A percentile compares a stretch with the other conserved stretches of the same genome.
phyloP scores from a whole-genome alignment of 345 rosid genomes.

The Punica granatum region DNA sequence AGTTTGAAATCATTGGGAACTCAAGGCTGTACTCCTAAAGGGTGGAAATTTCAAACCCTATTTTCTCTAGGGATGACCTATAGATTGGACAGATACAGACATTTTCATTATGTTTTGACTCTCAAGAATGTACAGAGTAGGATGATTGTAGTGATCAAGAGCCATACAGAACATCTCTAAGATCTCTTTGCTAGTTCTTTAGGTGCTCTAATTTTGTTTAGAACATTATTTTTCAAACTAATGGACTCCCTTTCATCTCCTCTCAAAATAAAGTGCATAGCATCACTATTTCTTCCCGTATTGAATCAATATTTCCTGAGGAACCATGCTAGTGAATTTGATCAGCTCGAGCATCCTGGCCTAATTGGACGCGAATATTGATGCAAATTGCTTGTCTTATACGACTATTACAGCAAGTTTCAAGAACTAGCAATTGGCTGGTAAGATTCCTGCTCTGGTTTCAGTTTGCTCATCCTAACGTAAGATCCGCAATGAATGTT shows the following conservation, averaged over 20 bases:
- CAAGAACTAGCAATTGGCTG: neutral
- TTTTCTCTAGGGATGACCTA: neutral
- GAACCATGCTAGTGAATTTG: neutral
- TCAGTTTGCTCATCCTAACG: neutral
- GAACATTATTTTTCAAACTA: neutral
- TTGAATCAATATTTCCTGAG: neutral
- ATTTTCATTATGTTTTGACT: neutral
- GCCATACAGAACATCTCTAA: neutral
- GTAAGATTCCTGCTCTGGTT: neutral
- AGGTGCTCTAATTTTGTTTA: conserved; percentile 6
- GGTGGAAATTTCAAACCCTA: neutral
- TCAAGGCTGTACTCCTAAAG: conserved; percentile 3
- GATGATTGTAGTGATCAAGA: neutral
- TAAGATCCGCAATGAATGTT: neutral
- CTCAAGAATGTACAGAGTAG: conserved; percentile 6
- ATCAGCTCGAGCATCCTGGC: neutral
- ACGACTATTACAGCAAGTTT: neutral
- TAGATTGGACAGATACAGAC: neutral
- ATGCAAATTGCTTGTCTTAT: neutral
- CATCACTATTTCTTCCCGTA: neutral
- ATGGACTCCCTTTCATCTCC: conserved; percentile 1
- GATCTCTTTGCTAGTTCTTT: neutral
- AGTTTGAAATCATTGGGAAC: neutral
- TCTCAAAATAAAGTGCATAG: neutral
- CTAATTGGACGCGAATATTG: neutral